A percentile compares a stretch with the other conserved stretches of the same genome.
phyloP scores from a whole-genome alignment of 345 rosid species.

The Eucalyptus paniculata region DNA sequence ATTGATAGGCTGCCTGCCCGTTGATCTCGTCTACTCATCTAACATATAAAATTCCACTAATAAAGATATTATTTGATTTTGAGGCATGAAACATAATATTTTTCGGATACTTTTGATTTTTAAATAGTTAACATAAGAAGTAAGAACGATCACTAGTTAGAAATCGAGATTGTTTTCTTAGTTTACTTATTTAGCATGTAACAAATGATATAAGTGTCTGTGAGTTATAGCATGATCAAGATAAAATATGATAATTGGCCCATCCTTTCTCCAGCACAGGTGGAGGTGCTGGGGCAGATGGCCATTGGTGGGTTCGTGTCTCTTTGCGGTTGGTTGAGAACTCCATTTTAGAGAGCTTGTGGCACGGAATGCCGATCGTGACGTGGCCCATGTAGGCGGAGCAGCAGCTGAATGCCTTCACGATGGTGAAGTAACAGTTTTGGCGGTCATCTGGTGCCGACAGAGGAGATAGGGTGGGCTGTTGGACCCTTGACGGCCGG shows the following conservation, averaged over 20 bases:
- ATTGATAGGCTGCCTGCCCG: neutral
- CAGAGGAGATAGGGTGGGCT: neutral
- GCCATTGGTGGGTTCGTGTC: slow-evolving; percentile 34
- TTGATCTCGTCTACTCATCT: neutral
- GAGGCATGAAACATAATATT: neutral
- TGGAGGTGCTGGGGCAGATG: slow-evolving; percentile 13
- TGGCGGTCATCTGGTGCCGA: accelerated
- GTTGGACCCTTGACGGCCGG: neutral
- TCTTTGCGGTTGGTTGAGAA: slow-evolving; percentile 27
- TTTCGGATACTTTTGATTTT: too few relatives aligned
- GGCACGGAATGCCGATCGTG: slow-evolving; percentile 28
- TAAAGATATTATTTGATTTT: neutral
- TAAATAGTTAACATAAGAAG: neutral
- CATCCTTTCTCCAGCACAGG: neutral
- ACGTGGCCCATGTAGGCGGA: slow-evolving; percentile 39
- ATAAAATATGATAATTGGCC: neutral
- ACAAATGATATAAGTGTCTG: accelerated
- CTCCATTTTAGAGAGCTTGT: slow-evolving; percentile 28
- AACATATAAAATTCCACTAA: neutral
- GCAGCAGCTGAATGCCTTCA: slow-evolving; percentile 34
- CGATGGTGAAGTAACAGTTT: slow-evolving; percentile 16
- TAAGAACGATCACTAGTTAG: too few relatives aligned
- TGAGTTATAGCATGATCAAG: accelerated
- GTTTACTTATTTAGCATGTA: neutral
- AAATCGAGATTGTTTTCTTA: neutral